Base-by-base conservation (phyloP, 2,329 filamentous ascomycete genomes). In the Sporothrix sp. region DNA sequence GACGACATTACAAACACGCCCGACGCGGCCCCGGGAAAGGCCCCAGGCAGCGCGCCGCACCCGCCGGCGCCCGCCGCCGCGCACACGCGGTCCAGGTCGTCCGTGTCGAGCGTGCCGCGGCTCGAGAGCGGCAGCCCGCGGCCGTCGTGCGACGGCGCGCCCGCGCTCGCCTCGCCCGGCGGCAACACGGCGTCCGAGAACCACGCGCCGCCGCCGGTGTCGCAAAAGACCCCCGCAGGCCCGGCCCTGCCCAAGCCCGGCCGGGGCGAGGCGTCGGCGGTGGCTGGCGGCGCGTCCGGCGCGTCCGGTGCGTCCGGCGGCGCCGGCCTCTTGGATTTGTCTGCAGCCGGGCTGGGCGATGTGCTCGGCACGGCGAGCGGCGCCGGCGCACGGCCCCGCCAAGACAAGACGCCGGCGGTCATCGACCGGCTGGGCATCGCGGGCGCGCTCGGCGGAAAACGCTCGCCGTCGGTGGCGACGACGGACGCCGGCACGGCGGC, bases 381-480 rank as follows among this genome's bases (percentile, higher is more conserved):
- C n/a, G n/a, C n/a, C n/a, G n/a, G n/a, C n/a, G n/a, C n/a, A n/a
- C n/a, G n/a, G n/a, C n/a, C n/a, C n/a, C 59, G 58, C 18, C 70
- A 72, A 7, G 58, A 66, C 33, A 63, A 72, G 62, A 65, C 70
- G 54, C 68, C 79, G 1, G 69, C 71, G 2, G 71, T 79, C 4
- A 78, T 79, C 50, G 71, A 77, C 57, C 73, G 73, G n/a, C 76
- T 79, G 42, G 74, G 68, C 54, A 68, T 68, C 8, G 68, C 73
- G 8, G 67, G 67, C 27, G 68, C 68, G 21, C 67, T 71, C 2
- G 68, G 63, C 7, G 65, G 63, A 25, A 65, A 65, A 7, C 70
- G 67, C 13, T 82, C 80, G 11, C 70, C 77, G 53, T 76, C 77
- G 7, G 81, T 79, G 1, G 82, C 79, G 11, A 51, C 76, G 48